These are phyloP conservation scores for Fremontodendron californicum DNA, from an alignment of 345 rosid genomes.

Conservation along the genomic window DNA sequence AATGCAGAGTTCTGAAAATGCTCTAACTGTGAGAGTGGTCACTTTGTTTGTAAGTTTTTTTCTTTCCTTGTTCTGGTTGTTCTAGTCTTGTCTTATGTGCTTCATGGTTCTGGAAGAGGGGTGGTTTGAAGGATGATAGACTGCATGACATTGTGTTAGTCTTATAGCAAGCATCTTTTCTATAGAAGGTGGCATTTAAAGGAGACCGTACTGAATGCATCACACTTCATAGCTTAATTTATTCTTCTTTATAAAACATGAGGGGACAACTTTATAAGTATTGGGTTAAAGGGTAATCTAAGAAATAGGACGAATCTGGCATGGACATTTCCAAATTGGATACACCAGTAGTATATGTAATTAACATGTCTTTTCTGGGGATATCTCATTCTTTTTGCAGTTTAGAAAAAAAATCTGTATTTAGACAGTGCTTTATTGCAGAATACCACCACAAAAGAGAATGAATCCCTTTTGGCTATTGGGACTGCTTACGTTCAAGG, in stretches of 20 bases:
- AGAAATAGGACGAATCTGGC: neutral
- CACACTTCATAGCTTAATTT: neutral
- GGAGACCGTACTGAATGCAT: neutral
- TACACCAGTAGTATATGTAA: neutral
- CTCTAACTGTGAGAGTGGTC: conserved; percentile 89
- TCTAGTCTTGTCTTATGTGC: conserved; percentile 12
- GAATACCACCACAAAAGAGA: conserved; percentile 79
- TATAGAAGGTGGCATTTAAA: conserved; percentile 1
- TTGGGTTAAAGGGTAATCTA: neutral
- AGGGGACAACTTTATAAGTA: neutral
- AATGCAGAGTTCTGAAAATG: conserved; percentile 95
- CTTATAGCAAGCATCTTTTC: neutral
- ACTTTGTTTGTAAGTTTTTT: conserved; percentile 68
- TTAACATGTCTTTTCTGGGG: neutral
- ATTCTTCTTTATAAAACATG: neutral
- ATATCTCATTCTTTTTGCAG: neutral
- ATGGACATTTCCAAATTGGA: neutral
- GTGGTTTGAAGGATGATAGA: conserved; percentile 10
- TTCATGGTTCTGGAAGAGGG: conserved; percentile 5
- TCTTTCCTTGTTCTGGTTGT: conserved; percentile 17
- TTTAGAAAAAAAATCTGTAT: neutral
- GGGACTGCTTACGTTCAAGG: conserved; percentile 99
- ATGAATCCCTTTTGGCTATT: conserved; percentile 83
- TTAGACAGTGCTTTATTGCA: conserved; percentile 30
- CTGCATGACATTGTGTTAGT: neutral